These are phyloP conservation scores for Laguncularia racemosa DNA, from an alignment of 345 rosid genomes.

Conservation along the genomic window DNA sequence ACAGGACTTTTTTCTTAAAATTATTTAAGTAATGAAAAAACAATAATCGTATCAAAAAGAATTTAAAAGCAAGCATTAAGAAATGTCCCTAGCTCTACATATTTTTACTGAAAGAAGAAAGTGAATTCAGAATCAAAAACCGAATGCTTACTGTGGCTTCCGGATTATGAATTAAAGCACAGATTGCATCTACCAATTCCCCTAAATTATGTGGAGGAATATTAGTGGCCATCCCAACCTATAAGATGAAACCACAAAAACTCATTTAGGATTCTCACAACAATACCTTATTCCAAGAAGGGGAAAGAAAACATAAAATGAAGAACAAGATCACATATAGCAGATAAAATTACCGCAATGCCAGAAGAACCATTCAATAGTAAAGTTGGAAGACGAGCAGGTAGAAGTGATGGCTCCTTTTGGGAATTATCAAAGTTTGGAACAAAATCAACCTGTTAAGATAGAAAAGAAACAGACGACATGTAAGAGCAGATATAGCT, in stretches of 20 bases:
- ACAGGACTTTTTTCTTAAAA: no score
- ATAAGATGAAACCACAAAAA: conserved; percentile 2
- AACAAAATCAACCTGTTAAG: conserved; percentile 80
- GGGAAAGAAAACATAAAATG: conserved; percentile 5
- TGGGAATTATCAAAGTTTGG: conserved; percentile 91
- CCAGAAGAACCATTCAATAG: conserved; percentile 95
- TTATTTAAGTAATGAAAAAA: no score
- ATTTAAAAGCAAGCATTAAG: no score
- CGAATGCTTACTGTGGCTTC: conserved; percentile 66
- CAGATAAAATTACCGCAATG: conserved; percentile 59
- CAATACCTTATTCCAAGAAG: background rate
- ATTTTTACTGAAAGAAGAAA: background rate
- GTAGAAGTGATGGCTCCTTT: conserved; percentile 83
- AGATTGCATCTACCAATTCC: conserved; percentile 90
- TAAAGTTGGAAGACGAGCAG: conserved; percentile 86
- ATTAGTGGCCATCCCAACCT: conserved; percentile 99
- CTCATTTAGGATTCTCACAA: background rate
- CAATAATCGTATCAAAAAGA: background rate
- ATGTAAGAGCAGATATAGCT: background rate
- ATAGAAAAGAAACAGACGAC: background rate
- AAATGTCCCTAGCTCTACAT: no score
- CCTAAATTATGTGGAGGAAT: conserved; percentile 99
- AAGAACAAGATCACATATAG: conserved; percentile 3
- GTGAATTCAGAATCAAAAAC: conserved; percentile 11
- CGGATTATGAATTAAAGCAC: conserved; percentile 84